Conservation (phyloP, 2,329 filamentous ascomycete species). For the Blumeria hordei region DNA sequence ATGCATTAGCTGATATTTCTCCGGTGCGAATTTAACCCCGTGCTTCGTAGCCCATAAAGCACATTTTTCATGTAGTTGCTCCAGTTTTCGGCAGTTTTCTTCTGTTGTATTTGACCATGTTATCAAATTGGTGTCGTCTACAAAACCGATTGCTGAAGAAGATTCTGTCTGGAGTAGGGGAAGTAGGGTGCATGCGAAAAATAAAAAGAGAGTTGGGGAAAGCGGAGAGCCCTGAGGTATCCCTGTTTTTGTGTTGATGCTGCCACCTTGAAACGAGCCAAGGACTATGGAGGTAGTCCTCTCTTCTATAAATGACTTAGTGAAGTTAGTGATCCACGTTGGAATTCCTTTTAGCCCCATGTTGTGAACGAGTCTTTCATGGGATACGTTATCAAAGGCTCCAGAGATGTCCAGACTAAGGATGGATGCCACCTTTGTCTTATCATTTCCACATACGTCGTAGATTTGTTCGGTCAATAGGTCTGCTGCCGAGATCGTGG, state of each 20-base stretch:
- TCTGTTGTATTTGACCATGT: not conserved
- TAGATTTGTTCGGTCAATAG: not conserved
- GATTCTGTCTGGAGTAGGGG: not conserved
- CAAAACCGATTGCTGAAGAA: not conserved
- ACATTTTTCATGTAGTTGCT: not conserved
- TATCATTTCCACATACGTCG: not conserved
- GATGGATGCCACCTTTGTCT: not conserved
- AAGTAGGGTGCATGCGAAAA: not conserved
- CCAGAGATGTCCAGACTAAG: not conserved
- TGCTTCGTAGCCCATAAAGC: not conserved
- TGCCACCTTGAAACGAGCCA: not conserved
- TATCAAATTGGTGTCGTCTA: not conserved
- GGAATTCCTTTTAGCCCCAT: not conserved
- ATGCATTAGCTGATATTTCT: conserved; percentile 1
- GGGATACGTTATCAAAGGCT: not conserved
- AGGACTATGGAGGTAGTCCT: not conserved
- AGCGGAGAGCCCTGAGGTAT: not conserved
- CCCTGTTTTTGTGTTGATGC: not conserved
- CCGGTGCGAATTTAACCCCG: not conserved
- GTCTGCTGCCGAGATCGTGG: not conserved
- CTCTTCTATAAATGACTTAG: not conserved
- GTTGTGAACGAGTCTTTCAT: conserved; percentile 1
- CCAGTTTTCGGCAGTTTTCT: not conserved
- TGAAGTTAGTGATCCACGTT: not conserved
- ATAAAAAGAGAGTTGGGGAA: not conserved